A percentile compares a stretch with the other conserved stretches of the same genome.
phyloP scores from a whole-genome alignment of 1,284 basidiomycete species.

The Porogramme epimiltina region DNA sequence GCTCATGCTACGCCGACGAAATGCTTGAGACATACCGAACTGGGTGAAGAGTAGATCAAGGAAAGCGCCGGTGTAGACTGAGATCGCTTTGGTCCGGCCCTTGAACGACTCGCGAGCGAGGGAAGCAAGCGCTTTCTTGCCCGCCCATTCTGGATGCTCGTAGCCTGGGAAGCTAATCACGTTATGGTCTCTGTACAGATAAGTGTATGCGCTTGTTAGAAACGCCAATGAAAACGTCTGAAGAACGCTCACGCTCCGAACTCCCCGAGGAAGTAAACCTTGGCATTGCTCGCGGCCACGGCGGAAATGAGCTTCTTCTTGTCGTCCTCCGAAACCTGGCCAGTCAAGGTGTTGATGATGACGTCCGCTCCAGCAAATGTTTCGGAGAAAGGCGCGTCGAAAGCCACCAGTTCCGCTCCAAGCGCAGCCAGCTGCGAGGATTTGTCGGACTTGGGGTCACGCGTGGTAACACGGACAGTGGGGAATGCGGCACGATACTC shows the following conservation, averaged over 20 bases:
- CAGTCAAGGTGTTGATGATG: conserved; percentile 25
- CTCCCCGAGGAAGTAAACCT: conserved; percentile 34
- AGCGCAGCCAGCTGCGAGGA: conserved; percentile 23
- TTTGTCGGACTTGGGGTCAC: conserved; percentile 23
- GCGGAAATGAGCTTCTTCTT: conserved; percentile 24
- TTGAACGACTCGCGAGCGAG: conserved; percentile 21
- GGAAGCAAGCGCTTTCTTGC: conserved; percentile 24
- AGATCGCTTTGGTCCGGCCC: conserved; percentile 28
- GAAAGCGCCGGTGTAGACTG: conserved; percentile 30
- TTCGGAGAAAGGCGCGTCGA: conserved; percentile 15
- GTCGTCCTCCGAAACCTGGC: conserved; percentile 9
- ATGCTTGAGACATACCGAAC: conserved; percentile 1
- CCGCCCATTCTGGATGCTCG: conserved; percentile 26
- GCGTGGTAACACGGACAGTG: conserved; percentile 25
- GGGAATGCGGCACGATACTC: conserved; percentile 17
- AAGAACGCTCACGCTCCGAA: conserved; percentile 30
- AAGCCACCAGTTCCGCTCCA: conserved; percentile 26
- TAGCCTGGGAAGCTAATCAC: conserved; percentile 30
- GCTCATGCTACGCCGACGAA: not conserved
- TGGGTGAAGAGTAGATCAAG: conserved; percentile 18
- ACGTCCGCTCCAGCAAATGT: conserved; percentile 29
- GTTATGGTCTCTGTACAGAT: conserved; percentile 27
- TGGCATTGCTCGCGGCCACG: conserved; percentile 24
- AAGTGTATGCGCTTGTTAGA: not conserved
- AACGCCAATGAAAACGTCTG: not conserved